Evolutionary conservation across 1,139 yeast species (phyloP).

Genomic region (Suhomyces bokatorum): DNA sequence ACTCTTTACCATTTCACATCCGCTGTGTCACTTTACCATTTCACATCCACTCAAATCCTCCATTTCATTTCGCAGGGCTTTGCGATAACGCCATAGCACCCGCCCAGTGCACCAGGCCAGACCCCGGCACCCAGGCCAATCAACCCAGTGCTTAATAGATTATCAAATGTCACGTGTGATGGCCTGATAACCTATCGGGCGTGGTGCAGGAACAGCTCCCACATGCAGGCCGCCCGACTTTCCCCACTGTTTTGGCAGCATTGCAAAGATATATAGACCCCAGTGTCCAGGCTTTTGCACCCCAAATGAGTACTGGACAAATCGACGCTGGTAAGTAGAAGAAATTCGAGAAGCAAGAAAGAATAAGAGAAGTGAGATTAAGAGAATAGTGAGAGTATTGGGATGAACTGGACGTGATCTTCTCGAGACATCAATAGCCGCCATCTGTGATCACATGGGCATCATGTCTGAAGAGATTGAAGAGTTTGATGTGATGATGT

Average conservation of each 20-base stretch:
- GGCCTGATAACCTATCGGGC: slow-evolving; percentile 13
- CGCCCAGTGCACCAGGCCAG: not conserved
- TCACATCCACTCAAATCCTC: no score
- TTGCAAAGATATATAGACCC: slow-evolving; percentile 3
- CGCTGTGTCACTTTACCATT: no score
- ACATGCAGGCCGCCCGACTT: slow-evolving; percentile 2
- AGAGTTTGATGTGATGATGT: no score
- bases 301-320: slow-evolving; percentile 17
- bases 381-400: no score
- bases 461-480: no score
- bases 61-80: not conserved
- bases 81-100: slow-evolving; percentile 1
- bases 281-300: not conserved
- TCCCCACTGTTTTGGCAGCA: no score
- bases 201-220: slow-evolving; percentile 6
- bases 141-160: slow-evolving; percentile 11
- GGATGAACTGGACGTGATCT: no score
- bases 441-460: no score
- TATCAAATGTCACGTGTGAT: slow-evolving; percentile 24
- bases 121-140: slow-evolving; percentile 9
- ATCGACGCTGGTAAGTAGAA: slow-evolving; percentile 17
- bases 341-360: not conserved
- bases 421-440: no score
- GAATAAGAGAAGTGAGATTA: not conserved
- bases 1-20: no score